phyloP scores from a whole-genome alignment of 225 moss, liverwort and hornwort genomes.

The Polytrichum commune region DNA sequence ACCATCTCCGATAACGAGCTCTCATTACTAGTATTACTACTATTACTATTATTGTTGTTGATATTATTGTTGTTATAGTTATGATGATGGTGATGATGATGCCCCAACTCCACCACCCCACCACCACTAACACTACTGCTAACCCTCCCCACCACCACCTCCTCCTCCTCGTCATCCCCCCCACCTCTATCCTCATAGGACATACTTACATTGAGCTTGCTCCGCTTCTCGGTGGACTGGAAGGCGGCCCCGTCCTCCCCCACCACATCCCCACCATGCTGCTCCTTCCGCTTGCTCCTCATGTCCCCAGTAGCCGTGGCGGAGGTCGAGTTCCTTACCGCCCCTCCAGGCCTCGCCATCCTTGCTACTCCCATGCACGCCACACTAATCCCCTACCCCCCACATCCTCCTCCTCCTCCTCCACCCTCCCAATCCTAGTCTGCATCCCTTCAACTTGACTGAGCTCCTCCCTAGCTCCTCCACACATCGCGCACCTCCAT shows the following conservation, averaged over 20 bases:
- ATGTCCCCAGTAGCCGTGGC: slow-evolving; percentile 15
- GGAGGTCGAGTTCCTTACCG: not conserved
- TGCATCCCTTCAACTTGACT: no score
- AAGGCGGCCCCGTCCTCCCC: not conserved
- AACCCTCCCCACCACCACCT: not conserved
- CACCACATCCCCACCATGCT: slow-evolving; percentile 9
- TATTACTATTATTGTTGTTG: not conserved
- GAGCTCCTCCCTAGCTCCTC: no score
- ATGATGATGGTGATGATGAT: no score
- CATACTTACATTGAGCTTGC: slow-evolving; percentile 19
- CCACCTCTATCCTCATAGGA: not conserved
- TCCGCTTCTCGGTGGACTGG: slow-evolving; percentile 30
- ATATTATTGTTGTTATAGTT: no score
- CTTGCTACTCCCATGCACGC: slow-evolving; percentile 30
- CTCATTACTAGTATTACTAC: slow-evolving; percentile 3
- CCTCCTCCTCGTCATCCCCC: not conserved
- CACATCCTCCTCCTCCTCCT: not conserved
- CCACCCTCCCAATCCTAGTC: no score
- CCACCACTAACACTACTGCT: not conserved
- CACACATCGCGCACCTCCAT: no score
- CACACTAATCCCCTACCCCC: slow-evolving; percentile 18
- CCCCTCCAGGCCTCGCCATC: slow-evolving; percentile 33
- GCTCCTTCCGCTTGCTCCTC: slow-evolving; percentile 37
- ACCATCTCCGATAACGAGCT: slow-evolving; percentile 24
- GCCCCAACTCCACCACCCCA: not conserved